Conservation (phyloP, 345 rosid genomes). For the Arabidopsis thaliana region TAIR10.1 NC_003076.8:23693001-23693500, state of each 20-base stretch:
- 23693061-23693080: constrained; percentile 38
- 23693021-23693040: constrained; percentile 17
- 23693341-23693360: constrained; percentile 46
- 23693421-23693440: constrained; percentile 31
- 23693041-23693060: constrained; percentile 44
- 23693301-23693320: constrained; percentile 27
- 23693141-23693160: constrained; percentile 39
- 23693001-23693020: constrained; percentile 41
- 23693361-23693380: constrained; percentile 25
- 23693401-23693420: constrained; percentile 31
- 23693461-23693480: constrained; percentile 43
- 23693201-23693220: constrained; percentile 37
- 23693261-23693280: constrained; percentile 16
- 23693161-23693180: constrained; percentile 30
- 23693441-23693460: constrained; percentile 24
- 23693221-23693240: constrained; percentile 23
- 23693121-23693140: constrained; percentile 63
- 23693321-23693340: constrained; percentile 14
- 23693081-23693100: constrained; percentile 64
- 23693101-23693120: constrained; percentile 56
- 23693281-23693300: constrained; percentile 36
- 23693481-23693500: constrained; percentile 44
- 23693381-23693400: constrained; percentile 20
- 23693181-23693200: constrained; percentile 20
- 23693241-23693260: constrained; percentile 28